phyloP scores from a whole-genome alignment of 345 rosid species.

The Eutrema yunnanense region DNA sequence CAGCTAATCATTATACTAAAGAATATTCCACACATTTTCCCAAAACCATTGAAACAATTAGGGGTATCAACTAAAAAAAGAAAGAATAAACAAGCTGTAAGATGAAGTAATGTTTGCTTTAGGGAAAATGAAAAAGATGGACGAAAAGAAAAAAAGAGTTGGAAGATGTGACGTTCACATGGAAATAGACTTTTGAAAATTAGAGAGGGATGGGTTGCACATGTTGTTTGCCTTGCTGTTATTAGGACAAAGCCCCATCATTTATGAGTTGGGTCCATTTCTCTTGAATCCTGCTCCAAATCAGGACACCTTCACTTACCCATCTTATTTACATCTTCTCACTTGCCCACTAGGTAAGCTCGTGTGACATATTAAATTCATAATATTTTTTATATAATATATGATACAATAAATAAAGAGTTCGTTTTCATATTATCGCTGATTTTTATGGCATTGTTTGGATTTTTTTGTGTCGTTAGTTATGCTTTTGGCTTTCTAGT shows the following conservation, averaged over 20 bases:
- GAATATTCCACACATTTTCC: not conserved
- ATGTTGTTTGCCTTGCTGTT: constrained; percentile 29
- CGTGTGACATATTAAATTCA: constrained; percentile 16
- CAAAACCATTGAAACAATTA: not conserved
- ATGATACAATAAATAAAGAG: too few relatives aligned
- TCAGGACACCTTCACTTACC: constrained; percentile 21
- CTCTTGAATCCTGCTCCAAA: constrained; percentile 23
- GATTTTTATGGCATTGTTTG: not conserved
- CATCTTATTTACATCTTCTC: not conserved
- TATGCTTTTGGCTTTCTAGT: not conserved
- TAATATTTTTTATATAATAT: not conserved
- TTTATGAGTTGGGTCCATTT: constrained; percentile 27
- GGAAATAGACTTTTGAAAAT: constrained; percentile 15
- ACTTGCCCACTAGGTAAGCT: constrained; percentile 13
- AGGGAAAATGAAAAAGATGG: not conserved
- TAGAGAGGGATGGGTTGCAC: constrained; percentile 30
- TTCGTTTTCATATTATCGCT: not conserved
- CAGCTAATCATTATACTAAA: not conserved
- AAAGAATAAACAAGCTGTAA: constrained; percentile 17
- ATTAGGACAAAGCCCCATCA: constrained; percentile 22
- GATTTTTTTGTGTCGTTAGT: not conserved
- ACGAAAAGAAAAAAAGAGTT: not conserved
- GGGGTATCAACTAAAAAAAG: not conserved
- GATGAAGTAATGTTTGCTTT: constrained; percentile 5
- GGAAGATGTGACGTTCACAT: constrained; percentile 31